Evolutionary conservation across 768 basidiomycete species (phyloP), one percentile per base, ranked within the genome.

Genomic region (Neoboletus subvelutipes): DNA sequence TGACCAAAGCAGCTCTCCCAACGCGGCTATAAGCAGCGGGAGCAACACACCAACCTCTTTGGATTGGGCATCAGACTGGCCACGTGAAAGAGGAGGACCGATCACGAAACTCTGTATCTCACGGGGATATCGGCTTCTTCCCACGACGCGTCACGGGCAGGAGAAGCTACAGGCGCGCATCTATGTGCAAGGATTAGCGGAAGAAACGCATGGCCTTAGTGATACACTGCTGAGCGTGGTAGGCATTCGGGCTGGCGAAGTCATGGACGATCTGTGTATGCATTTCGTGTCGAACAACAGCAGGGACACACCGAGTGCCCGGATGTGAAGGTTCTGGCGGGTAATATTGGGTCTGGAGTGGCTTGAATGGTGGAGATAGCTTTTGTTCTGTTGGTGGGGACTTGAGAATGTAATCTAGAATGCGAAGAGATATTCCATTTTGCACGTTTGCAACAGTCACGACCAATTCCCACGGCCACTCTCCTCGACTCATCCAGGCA

Each of bases 201-300:
- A 76, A 58, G 67, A 70, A 48, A 75, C 74, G 11, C 75, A 76
- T 48, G 75, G 75, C 4, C 62, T 76, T 49, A 71, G 71, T 45
- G 75, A 83, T 57, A 80, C 80, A 12, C 63, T 84, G 20, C 62
- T 82, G 56, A 82, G 79, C 56, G 75, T 78, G 17, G 48, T 78
- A 10, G 73, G 76, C 22, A 63, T 77, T 37, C 69, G 79, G 45
- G 77, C 80, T 13, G 79, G 78, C 41, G 77, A 80, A 61, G 74
- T 80, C 8, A 69, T 80, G 18, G 71, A 65, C 11, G 80, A 80
- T 64, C 58, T 73, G 49, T 61, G 64, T 47, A 34, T 36, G 15
- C 42, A 55, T 46, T 34, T 62, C n/a, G 46, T 28, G 42, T 41
- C 56, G 24, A 41, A 20, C 12, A 52, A 43, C 17, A 13, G 18